Base-by-base conservation (phyloP, 2,329 filamentous ascomycete species). In the Lasiodiplodia theobromae region DNA sequence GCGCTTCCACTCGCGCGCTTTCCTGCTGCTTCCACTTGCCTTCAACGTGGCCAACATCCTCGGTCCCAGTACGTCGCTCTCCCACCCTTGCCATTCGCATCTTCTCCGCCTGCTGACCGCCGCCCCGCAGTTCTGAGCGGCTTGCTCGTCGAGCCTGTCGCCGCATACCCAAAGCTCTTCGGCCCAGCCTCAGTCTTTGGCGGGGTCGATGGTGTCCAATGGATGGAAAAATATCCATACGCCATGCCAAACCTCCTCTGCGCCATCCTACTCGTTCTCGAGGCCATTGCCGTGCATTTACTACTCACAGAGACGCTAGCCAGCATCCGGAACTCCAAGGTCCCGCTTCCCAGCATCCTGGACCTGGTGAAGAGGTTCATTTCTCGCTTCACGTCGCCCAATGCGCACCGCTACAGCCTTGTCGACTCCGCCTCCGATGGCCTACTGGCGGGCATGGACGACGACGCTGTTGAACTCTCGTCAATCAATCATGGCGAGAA, bases 231-330 rank as follows among this genome's bases (percentile, higher is more conserved):
- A 63, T 90, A 89, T 77, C 89, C 89, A 0, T 91, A 87, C 77
- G 87, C 87, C 1, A 77, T 90, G 40, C 88, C 89, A 0, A 91
- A 89, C 73, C 75, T 91, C 1, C 78, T 91, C 53, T 90, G 88
- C 73, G 86, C 85, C 8, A 68, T 86, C 1, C 83, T 88, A 56
- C 84, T 91, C 10, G 79, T 86, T 5, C 74, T 80, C 10, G 86
- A 88, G 10, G 84, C 87, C 2, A 47, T 84, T 2, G 77, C 86
- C 4, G 85, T 89, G 1, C 83, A 89, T 71, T 81, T 89, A 52
- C 86, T 84, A n/a, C 81, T 91, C 1, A 84, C 89, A 71, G 89
- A 91, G 80, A 81, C 79, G 8, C 73, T 81, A 18, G 64, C 71
- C 4, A 70, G 51, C 67, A 71, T 62, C 67, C 69, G 38, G 28